Base-by-base conservation (phyloP, 345 rosid species). In the Bruguiera parviflora region DNA sequence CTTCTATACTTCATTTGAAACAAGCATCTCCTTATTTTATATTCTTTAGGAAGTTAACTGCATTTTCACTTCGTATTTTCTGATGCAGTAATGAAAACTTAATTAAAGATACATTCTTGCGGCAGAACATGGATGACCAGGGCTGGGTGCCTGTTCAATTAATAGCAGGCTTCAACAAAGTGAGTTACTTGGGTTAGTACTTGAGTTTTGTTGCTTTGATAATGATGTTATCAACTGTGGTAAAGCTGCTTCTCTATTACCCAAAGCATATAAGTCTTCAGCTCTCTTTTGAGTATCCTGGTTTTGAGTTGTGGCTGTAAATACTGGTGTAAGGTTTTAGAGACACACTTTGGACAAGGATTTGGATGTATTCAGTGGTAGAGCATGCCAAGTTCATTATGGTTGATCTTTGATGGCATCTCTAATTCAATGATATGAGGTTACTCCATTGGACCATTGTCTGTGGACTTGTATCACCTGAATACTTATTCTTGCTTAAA, bases 141-240 rank as follows among this genome's bases (percentile, higher is more conserved):
- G 98, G 98, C 63, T 94, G 91, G 94, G 92, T 82, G 75, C 82
- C 88, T 15, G 71, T 94, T 64, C 69, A 69, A 69, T 74, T 87
- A 65, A 80, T 94, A 66, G 96, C 98, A 61, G 81, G 87, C 75
- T 94, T 94, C 84, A 89, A 85, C 8, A 88, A 80, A 85, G 98
- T 93, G 71, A 79, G 96, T 73, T 68, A 35, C 72, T 27, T 22
- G 20, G 60, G 22, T 35, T 62, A 9, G 56, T 71, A 62, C 21
- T 27, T 76, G 52, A 37, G 24, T 56, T 60, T 72, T 58, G 39
- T 63, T 32, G 63, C 39, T 67, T 72, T 67, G 21, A 27, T 37
- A 29, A 11, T 64, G 35, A 69, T 58, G 5, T 21, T 29, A 19
- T 53, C 46, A 46, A 64, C 25, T 61, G 65, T 60, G 35, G 27